A percentile compares a stretch with the other conserved stretches of the same genome.
These are phyloP conservation scores for Multifurca ochricompacta DNA, from an alignment of 768 basidiomycete species.

Conservation along the genomic window DNA sequence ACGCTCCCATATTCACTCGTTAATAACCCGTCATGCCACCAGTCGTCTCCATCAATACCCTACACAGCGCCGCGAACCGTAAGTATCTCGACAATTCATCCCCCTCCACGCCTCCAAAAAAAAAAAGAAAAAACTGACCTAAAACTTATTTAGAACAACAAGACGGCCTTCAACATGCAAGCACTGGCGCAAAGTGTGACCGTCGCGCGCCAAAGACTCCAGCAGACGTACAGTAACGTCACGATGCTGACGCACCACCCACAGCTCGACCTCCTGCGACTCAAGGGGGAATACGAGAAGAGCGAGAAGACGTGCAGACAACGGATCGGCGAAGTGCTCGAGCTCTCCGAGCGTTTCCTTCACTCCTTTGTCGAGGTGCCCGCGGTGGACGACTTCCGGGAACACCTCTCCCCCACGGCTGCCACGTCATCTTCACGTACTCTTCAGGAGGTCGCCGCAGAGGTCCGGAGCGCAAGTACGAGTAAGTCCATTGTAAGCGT, in stretches of 20 bases:
- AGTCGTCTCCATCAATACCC: neutral
- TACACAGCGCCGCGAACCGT: neutral
- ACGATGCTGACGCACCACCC: neutral
- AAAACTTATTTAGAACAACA: neutral
- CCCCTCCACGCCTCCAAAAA: no score
- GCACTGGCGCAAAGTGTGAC: conserved; percentile 2
- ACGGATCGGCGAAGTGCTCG: neutral
- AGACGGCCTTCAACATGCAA: conserved; percentile 3
- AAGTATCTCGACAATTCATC: neutral
- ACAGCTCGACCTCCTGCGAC: neutral
- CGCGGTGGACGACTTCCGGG: conserved; percentile 3
- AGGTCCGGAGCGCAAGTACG: neutral
- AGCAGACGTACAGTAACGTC: neutral
- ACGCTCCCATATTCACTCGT: neutral
- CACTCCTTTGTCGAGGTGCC: conserved; percentile 8
- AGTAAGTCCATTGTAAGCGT: neutral
- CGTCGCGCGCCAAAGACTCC: neutral
- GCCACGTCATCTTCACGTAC: neutral
- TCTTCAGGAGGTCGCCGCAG: neutral
- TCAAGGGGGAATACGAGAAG: conserved; percentile 7
- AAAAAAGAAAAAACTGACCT: no score
- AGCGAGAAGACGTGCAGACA: neutral
- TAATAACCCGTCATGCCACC: neutral
- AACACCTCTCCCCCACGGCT: conserved; percentile 3
- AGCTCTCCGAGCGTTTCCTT: conserved; percentile 5